These are phyloP conservation scores for Hypomontagnella monticulosa DNA, from an alignment of 495 filamentous ascomycete species.

Conservation along the genomic window DNA sequence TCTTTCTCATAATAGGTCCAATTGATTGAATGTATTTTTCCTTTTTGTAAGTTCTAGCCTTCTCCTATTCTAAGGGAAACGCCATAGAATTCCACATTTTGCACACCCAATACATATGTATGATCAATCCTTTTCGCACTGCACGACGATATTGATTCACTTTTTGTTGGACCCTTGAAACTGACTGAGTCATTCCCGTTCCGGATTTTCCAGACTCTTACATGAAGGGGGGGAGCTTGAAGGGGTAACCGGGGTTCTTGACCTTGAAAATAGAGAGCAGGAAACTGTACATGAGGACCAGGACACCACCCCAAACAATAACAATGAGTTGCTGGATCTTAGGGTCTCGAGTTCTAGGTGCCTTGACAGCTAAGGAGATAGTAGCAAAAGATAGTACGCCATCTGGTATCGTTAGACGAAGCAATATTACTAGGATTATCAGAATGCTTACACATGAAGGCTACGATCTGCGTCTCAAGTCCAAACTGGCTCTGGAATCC, in stretches of 20 bases:
- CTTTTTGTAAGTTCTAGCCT: not conserved
- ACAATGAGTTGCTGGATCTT: conserved; percentile 83
- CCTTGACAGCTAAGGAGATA: conserved; percentile 89
- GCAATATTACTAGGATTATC: not conserved
- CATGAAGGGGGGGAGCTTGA: conserved; percentile 89
- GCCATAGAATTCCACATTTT: not conserved
- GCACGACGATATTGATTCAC: not conserved
- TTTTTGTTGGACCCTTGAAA: conserved; percentile 3
- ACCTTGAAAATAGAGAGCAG: conserved; percentile 90
- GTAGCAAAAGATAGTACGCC: conserved; percentile 91
- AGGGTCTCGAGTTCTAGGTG: conserved; percentile 83
- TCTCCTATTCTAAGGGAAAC: not conserved
- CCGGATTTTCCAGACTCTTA: conserved; percentile 34
- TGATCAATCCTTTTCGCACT: not conserved
- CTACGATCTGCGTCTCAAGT: conserved; percentile 94
- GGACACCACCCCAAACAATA: conserved; percentile 79
- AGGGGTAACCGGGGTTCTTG: conserved; percentile 96
- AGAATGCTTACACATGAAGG: conserved; percentile 84
- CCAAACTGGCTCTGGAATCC: conserved; percentile 97
- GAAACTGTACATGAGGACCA: conserved; percentile 90
- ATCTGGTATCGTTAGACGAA: conserved; percentile 64
- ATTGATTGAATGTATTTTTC: no score
- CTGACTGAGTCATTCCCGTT: not conserved
- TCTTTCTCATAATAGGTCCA: no score
- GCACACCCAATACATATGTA: not conserved